Conservation (phyloP, 371 early-diverging fungal genomes). For the Mucor irregularis region DNA sequence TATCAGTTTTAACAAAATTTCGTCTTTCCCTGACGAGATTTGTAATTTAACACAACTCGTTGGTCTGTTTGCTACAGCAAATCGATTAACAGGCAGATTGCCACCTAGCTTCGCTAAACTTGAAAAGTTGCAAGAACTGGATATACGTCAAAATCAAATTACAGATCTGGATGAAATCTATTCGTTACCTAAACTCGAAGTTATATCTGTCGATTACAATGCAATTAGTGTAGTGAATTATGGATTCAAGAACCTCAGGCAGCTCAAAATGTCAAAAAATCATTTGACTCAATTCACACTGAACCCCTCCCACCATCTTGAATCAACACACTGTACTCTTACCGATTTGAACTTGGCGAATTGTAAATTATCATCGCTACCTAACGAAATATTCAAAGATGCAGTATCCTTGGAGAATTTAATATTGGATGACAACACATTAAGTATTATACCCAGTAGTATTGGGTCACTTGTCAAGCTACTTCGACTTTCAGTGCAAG, state of each 20-base stretch:
- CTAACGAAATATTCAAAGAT: slow-evolving; percentile 60
- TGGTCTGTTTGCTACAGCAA: slow-evolving; percentile 73
- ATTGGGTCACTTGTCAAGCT: slow-evolving; percentile 61
- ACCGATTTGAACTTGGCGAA: slow-evolving; percentile 65
- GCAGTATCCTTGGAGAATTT: slow-evolving; percentile 60
- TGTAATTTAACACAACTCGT: slow-evolving; percentile 64
- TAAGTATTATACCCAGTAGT: slow-evolving; percentile 67
- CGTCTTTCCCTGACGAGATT: slow-evolving; percentile 72
- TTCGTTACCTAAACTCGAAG: slow-evolving; percentile 60
- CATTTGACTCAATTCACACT: slow-evolving; percentile 57
- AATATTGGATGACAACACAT: slow-evolving; percentile 72
- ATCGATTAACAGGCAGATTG: slow-evolving; percentile 68
- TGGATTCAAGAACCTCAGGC: slow-evolving; percentile 39
- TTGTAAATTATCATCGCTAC: slow-evolving; percentile 71
- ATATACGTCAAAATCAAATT: slow-evolving; percentile 75
- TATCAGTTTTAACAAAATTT: slow-evolving; percentile 84
- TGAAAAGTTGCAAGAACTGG: slow-evolving; percentile 67
- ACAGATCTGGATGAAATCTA: slow-evolving; percentile 64
- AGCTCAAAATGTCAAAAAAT: slow-evolving; percentile 55
- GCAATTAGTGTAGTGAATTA: slow-evolving; percentile 50
- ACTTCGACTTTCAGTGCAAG: slow-evolving; percentile 60
- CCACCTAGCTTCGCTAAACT: slow-evolving; percentile 66
- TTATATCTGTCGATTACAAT: slow-evolving; percentile 73
- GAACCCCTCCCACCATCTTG: background rate
- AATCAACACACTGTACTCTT: slow-evolving; percentile 15